These are phyloP conservation scores for Nicotiana benthamiana DNA, from an alignment of 257 asterid genomes.

Conservation along the genomic window DNA sequence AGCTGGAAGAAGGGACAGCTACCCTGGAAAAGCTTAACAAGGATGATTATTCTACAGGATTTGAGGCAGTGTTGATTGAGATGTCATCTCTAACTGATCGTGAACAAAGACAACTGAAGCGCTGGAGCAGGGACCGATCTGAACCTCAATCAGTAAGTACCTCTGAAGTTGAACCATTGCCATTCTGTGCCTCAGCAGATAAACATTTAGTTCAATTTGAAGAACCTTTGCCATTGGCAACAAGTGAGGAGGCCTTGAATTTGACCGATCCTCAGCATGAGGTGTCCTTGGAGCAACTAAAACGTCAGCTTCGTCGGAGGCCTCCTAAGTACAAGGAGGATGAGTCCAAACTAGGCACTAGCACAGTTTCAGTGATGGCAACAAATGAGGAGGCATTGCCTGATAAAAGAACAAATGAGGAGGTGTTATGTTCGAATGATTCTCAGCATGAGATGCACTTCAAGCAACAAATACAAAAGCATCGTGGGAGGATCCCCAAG, in stretches of 20 bases:
- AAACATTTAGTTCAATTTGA: background rate
- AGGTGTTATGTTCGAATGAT: background rate
- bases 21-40: background rate
- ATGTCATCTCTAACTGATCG: conserved; percentile 10
- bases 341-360: background rate
- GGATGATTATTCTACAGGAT: background rate
- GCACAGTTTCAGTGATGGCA: background rate
- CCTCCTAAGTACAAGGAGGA: conserved; percentile 1
- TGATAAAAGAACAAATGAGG: background rate
- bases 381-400: background rate
- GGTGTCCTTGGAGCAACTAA: conserved; percentile 1
- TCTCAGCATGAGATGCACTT: conserved; percentile 3
- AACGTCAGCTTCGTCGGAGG: background rate
- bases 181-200: background rate
- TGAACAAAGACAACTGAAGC: conserved; percentile 19
- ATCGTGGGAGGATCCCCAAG: conserved; percentile 18
- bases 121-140: conserved; percentile 7
- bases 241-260: background rate
- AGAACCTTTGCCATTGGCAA: background rate
- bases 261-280: background rate
- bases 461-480: background rate
- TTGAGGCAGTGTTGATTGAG: background rate
- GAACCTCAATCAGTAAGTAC: background rate
- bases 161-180: background rate
- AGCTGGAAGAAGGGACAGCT: background rate